These are phyloP conservation scores for Fragilariopsis cylindrus DNA, from an alignment of 108 stramenopile species.

Conservation along the genomic window DNA sequence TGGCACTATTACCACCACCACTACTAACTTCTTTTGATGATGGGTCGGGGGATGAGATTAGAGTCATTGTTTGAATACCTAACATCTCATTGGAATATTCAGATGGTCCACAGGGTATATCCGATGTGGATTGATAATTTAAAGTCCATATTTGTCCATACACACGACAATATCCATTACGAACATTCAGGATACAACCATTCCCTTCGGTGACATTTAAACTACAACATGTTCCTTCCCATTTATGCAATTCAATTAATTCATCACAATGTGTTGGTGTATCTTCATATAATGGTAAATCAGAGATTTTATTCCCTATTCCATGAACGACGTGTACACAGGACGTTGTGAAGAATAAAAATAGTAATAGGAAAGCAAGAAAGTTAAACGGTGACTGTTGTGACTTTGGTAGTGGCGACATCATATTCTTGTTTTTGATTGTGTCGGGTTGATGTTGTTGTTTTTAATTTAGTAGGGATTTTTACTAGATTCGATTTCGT, in stretches of 20 bases:
- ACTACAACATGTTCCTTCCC: constrained; percentile 15
- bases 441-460: too few relatives aligned
- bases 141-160: constrained; percentile 10
- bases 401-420: too few relatives aligned
- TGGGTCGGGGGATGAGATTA: too few relatives aligned
- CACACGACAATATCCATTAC: constrained; percentile 12
- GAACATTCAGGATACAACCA: constrained; percentile 19
- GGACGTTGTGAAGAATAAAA: too few relatives aligned
- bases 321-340: background rate
- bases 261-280: background rate
- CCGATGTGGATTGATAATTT: background rate
- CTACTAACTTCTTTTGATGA: too few relatives aligned
- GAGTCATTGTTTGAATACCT: background rate
- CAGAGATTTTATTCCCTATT: background rate
- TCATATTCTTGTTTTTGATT: too few relatives aligned
- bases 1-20: too few relatives aligned
- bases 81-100: background rate
- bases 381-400: too few relatives aligned
- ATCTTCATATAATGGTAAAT: background rate
- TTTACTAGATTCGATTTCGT: too few relatives aligned
- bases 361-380: too few relatives aligned
- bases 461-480: too few relatives aligned
- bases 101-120: background rate
- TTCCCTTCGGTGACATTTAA: constrained; percentile 10
- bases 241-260: background rate